Evolutionary conservation across 169 alveolate species (phyloP).

Genomic region (Perkinsus chesapeaki): DNA sequence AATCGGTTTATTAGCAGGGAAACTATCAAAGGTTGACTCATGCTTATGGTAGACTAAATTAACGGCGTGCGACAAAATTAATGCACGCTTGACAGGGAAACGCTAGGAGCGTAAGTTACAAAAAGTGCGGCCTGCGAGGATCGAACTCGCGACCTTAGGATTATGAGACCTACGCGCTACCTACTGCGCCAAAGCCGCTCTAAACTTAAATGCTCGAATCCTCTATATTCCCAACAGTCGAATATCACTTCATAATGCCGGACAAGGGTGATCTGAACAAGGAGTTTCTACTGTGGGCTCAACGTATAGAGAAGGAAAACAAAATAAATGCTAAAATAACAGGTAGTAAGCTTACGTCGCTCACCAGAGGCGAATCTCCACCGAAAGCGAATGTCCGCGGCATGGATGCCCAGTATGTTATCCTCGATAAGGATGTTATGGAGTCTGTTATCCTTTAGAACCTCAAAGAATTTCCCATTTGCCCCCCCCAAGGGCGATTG

Average conservation of each 20-base stretch:
- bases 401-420: not conserved
- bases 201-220: not conserved
- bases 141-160: not conserved
- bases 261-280: not conserved
- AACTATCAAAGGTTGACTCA: no score
- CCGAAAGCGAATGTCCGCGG: not conserved
- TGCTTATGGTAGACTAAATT: no score
- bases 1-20: no score
- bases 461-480: no score
- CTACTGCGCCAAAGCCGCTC: not conserved
- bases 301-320: not conserved
- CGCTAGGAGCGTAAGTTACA: no score
- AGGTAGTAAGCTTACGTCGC: not conserved
- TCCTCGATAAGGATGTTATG: no score
- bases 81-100: no score
- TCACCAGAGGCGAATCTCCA: not conserved
- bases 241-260: not conserved
- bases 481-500: not conserved
- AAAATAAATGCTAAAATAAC: not conserved
- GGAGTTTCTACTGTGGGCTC: not conserved
- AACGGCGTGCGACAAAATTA: no score
- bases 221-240: not conserved
- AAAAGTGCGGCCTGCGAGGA: not conserved
- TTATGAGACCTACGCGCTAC: not conserved
- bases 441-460: no score